A percentile compares a stretch with the other conserved stretches of the same genome.
phyloP scores from a whole-genome alignment of 2,329 filamentous ascomycete species.

The Paradendryphiella salina region DNA sequence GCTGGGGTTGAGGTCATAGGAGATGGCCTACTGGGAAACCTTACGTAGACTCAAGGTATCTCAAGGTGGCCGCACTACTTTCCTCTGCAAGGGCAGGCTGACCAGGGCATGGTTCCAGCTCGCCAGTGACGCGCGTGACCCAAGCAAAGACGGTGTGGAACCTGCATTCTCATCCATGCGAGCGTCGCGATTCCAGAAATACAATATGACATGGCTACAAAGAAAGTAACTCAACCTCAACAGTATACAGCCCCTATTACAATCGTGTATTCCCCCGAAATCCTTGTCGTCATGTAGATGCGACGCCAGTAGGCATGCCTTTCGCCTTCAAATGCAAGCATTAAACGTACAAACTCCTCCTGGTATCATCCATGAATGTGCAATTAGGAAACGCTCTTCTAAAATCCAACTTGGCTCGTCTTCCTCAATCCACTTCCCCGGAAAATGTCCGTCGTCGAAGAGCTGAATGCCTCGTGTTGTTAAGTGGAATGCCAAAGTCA shows the following conservation, averaged over 20 bases:
- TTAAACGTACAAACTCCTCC: constrained; percentile 23
- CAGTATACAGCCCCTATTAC: constrained; percentile 18
- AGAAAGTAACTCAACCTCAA: constrained; percentile 1
- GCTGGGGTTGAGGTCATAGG: neutral
- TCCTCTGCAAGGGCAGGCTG: neutral
- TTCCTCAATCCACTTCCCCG: constrained; percentile 35
- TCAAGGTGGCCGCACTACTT: no score
- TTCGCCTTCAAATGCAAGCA: constrained; percentile 29
- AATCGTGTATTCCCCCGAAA: constrained; percentile 20
- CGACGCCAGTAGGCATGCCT: constrained; percentile 20
- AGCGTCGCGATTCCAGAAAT: neutral
- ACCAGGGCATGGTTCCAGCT: constrained; percentile 2
- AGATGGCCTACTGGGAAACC: neutral
- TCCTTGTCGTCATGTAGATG: constrained; percentile 19
- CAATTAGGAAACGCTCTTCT: constrained; percentile 12
- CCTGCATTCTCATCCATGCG: constrained; percentile 8
- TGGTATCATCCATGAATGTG: constrained; percentile 25
- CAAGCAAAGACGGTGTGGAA: constrained; percentile 11
- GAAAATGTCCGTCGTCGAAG: constrained; percentile 28
- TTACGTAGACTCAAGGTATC: neutral
- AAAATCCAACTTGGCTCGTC: constrained; percentile 2
- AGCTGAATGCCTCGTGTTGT: constrained; percentile 31
- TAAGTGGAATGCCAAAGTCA: constrained; percentile 58
- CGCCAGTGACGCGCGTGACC: constrained; percentile 1
- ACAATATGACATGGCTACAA: neutral